Base-by-base conservation (phyloP, 2,329 filamentous ascomycete genomes). In the Lasiodiplodia hormozganensis region DNA sequence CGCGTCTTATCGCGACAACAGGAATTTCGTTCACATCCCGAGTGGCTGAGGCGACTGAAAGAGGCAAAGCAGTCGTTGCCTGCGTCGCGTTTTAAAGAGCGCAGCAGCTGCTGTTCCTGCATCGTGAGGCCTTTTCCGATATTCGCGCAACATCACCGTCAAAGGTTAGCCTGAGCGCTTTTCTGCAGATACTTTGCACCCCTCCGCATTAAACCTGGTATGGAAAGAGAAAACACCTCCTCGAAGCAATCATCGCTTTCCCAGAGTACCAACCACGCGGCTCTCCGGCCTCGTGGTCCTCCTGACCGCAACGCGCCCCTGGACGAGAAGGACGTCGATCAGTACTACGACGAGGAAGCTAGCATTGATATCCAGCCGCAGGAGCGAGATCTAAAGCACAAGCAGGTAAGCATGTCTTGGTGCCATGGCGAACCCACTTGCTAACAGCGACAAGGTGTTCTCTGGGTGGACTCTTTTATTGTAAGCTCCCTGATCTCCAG, bases 361-460 rank as follows among this genome's bases (percentile, higher is more conserved):
- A 54, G 31, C 38, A 43, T 56, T 23, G 66, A 28, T 8, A 34
- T 65, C 7, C 66, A 62, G 38, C 53, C 34, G 4, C 53, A 36
- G 31, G 69, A 70, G 34, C 23, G 65, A n/a, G 69, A 70, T 16
- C 47, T 69, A 18, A 70, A 69, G 57, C 67, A 58, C 18, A 69
- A 69, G 53, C 69, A 70, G 53, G 69, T 70, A 52, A 18, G 52
- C 60, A 43, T 18, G 10, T n/a, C n/a, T 25, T 47, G 11, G 11
- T 52, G 8, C 14, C 23, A 40, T 34, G 16, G 6, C 25, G 16
- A 34, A 12, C 25, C 21, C 8, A 52, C 49, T 11, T 4, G 12
- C 52, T 54, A 2, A 54, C 52, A 10, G 16, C 3, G 18, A 5
- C 8, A 23, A 69, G 68, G 54, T 56, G 11, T 70, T 70, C 49